Conservation (phyloP, 2,329 filamentous ascomycete species). For the Neoscytalidium dimidiatum region DNA sequence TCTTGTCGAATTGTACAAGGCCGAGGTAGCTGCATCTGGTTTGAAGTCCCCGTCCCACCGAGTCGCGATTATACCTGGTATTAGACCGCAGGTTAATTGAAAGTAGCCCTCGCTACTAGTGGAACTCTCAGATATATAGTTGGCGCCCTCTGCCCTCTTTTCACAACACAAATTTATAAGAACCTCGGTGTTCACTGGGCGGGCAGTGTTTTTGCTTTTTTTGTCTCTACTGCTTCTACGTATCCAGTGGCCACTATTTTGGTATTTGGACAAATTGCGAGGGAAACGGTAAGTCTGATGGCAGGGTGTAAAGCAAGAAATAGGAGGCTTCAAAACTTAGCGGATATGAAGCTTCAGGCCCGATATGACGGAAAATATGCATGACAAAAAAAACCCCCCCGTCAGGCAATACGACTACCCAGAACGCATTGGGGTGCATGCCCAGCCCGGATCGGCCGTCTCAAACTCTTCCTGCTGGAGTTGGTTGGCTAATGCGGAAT, state of each 20-base stretch:
- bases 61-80: no score
- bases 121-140: slow-evolving; percentile 39
- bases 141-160: slow-evolving; percentile 42
- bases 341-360: no score
- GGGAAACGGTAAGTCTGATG: background rate
- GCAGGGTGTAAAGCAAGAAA: background rate
- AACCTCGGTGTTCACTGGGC: slow-evolving; percentile 52
- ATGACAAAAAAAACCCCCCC: no score
- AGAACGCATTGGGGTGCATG: no score
- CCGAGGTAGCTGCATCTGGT: background rate
- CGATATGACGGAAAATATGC: no score
- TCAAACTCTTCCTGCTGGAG: no score
- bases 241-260: background rate
- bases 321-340: no score
- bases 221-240: slow-evolving; percentile 45
- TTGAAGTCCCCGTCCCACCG: background rate
- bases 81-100: no score
- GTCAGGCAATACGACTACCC: no score
- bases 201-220: slow-evolving; percentile 48
- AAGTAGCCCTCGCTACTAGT: slow-evolving; percentile 39
- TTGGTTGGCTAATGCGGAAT: no score
- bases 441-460: no score
- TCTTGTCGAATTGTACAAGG: background rate
- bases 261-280: background rate
- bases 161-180: slow-evolving; percentile 48